Evolutionary conservation across 2,329 filamentous ascomycete genomes (phyloP).

Genomic region (Aspergillus proliferans): DNA sequence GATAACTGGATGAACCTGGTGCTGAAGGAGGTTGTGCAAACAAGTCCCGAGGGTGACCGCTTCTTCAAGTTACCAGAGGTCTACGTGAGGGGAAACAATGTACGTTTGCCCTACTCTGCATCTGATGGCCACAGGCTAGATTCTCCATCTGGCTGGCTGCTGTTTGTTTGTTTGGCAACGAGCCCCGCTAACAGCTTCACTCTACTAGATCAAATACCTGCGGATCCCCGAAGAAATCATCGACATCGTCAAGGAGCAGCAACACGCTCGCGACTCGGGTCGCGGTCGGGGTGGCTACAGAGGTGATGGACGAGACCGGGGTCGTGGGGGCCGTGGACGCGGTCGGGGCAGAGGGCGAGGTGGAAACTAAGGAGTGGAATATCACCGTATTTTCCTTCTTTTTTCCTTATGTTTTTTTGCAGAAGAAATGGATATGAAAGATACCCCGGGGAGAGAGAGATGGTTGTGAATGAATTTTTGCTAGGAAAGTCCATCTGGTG

Average conservation of each 20-base stretch:
- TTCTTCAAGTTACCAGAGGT: slow-evolving; percentile 89
- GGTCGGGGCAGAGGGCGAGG: slow-evolving; percentile 40
- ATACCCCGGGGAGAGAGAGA: slow-evolving; percentile 29
- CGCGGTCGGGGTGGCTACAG: slow-evolving; percentile 37
- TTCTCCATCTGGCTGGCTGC: not conserved
- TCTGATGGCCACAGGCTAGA: too few species aligned
- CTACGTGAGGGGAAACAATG: slow-evolving; percentile 96
- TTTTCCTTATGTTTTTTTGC: not conserved
- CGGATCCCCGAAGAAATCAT: slow-evolving; percentile 95
- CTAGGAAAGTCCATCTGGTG: slow-evolving; percentile 22
- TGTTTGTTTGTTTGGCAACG: not conserved
- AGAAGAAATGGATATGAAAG: slow-evolving; percentile 18
- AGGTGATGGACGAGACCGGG: slow-evolving; percentile 34
- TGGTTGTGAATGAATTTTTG: slow-evolving; percentile 17
- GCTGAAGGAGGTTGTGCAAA: slow-evolving; percentile 93
- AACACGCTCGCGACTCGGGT: slow-evolving; percentile 57
- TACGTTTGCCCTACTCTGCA: slow-evolving; percentile 42
- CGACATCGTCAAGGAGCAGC: slow-evolving; percentile 86
- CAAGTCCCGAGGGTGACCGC: slow-evolving; percentile 87
- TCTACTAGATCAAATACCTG: slow-evolving; percentile 85
- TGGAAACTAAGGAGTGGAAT: slow-evolving; percentile 17
- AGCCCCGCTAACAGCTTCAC: slow-evolving; percentile 1
- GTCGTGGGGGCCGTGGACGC: slow-evolving; percentile 38
- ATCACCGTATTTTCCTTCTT: not conserved
- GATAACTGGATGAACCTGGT: slow-evolving; percentile 99